These are phyloP conservation scores for Alternaria longipes DNA, from an alignment of 2,329 filamentous ascomycete species.

Conservation along the genomic window DNA sequence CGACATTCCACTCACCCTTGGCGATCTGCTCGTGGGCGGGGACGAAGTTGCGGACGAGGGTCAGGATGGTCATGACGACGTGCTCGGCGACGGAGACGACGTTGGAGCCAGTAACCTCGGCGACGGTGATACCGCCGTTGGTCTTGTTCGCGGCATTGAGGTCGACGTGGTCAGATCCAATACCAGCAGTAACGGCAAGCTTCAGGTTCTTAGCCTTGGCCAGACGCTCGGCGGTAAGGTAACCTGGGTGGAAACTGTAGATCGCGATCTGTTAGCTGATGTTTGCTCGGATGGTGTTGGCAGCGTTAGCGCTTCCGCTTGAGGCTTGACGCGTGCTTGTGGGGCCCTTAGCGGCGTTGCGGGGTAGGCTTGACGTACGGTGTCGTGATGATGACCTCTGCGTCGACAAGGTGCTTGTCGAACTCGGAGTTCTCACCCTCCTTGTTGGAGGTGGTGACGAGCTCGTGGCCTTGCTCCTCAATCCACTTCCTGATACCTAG, in stretches of 20 bases:
- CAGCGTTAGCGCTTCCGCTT: conserved; percentile 20
- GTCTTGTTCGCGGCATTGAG: conserved; percentile 97
- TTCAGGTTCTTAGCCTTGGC: conserved; percentile 99
- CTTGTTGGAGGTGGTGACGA: conserved; percentile 98
- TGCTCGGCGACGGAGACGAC: conserved; percentile 99
- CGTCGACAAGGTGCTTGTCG: conserved; percentile 94
- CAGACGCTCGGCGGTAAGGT: conserved; percentile 94
- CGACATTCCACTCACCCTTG: conserved; percentile 92
- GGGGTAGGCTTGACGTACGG: conserved; percentile 68
- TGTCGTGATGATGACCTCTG: conserved; percentile 98
- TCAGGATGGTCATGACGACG: conserved; percentile 98
- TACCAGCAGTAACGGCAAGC: conserved; percentile 95
- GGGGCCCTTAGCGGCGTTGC: conserved; percentile 41
- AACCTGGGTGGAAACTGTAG: conserved; percentile 92
- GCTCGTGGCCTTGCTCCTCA: conserved; percentile 94
- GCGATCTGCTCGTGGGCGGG: conserved; percentile 95
- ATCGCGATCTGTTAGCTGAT: conserved; percentile 22
- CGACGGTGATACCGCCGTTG: conserved; percentile 96
- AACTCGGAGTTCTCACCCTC: conserved; percentile 93
- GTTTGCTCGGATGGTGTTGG: conserved; percentile 19
- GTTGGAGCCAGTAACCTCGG: conserved; percentile 97
- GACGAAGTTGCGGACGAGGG: conserved; percentile 97
- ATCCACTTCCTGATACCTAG: conserved; percentile 97
- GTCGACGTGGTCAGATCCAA: conserved; percentile 98
- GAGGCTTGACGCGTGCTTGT: conserved; percentile 30